phyloP scores from a whole-genome alignment of 495 filamentous ascomycete genomes.

The Aspergillus avenaceus region DNA sequence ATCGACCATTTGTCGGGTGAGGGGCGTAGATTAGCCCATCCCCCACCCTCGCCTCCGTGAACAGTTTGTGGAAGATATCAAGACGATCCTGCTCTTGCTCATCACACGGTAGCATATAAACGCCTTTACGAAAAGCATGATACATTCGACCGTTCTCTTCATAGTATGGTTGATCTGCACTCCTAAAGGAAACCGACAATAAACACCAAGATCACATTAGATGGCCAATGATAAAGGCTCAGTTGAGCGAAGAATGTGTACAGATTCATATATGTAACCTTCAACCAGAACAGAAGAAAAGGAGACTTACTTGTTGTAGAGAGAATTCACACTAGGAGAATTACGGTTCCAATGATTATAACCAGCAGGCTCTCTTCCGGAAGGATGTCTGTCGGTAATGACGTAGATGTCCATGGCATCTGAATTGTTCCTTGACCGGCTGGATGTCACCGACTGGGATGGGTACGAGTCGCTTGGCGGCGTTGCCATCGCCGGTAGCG shows the following conservation, averaged over 20 bases:
- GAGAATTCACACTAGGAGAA: constrained; percentile 19
- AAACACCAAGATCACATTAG: constrained; percentile 14
- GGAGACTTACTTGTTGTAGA: constrained; percentile 33
- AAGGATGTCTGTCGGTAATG: constrained; percentile 35
- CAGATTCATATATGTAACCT: background rate
- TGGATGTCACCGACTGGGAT: constrained; percentile 25
- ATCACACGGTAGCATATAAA: constrained; percentile 50
- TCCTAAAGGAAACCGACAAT: constrained; percentile 18
- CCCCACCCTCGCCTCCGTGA: constrained; percentile 59
- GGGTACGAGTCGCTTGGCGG: constrained; percentile 23
- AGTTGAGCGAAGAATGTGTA: background rate
- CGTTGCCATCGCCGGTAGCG: constrained; percentile 14
- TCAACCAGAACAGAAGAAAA: constrained; percentile 2
- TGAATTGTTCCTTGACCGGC: constrained; percentile 35
- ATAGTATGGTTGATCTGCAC: constrained; percentile 29
- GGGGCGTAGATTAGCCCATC: constrained; percentile 52
- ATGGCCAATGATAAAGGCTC: constrained; percentile 3
- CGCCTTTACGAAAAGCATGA: constrained; percentile 44
- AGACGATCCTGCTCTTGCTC: constrained; percentile 68
- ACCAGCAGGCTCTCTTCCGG: constrained; percentile 18
- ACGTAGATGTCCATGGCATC: constrained; percentile 42
- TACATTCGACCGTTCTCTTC: constrained; percentile 48
- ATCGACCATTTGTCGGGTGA: constrained; percentile 43
- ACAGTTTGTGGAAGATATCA: constrained; percentile 75
- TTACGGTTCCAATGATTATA: constrained; percentile 27